A percentile compares a stretch with the other conserved stretches of the same genome.
Conservation (phyloP, 805 yeast species). For the Hanseniaspora nectarophila region DNA sequence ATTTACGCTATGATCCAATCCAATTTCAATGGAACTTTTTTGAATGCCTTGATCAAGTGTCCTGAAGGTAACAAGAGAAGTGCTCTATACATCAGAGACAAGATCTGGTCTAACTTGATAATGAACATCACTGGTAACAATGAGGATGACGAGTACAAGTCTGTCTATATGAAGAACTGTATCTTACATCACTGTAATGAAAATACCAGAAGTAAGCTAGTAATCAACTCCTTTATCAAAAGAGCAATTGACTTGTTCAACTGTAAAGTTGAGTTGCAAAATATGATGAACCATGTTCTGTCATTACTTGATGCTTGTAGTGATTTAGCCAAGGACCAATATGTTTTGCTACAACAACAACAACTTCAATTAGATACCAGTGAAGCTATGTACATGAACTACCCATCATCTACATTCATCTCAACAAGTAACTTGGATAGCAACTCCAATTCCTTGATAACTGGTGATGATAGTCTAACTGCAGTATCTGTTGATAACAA, state of each 20-base stretch:
- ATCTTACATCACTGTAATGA: conserved; percentile 12
- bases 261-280: conserved; percentile 11
- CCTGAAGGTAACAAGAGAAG: conserved; percentile 14
- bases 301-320: conserved; percentile 4
- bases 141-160: conserved; percentile 6
- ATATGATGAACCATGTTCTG: conserved; percentile 10
- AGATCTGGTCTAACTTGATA: conserved; percentile 12
- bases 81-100: conserved; percentile 11
- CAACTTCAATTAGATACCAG: not conserved
- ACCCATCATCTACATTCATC: conserved; percentile 2
- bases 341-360: conserved; percentile 1
- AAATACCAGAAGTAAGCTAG: conserved; percentile 13
- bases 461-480: conserved; percentile 4
- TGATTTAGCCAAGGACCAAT: conserved; percentile 9
- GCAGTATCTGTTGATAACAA: not conserved
- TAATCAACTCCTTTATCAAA: conserved; percentile 11
- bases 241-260: conserved; percentile 14
- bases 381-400: conserved; percentile 9
- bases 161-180: conserved; percentile 13
- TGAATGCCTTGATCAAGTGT: conserved; percentile 12
- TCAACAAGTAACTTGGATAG: not conserved
- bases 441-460: not conserved
- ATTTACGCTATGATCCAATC: conserved; percentile 6
- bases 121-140: conserved; percentile 11
- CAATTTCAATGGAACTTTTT: conserved; percentile 13